Evolutionary conservation across 805 yeast species (phyloP).

Genomic region (Jamesozyma gamospora): DNA sequence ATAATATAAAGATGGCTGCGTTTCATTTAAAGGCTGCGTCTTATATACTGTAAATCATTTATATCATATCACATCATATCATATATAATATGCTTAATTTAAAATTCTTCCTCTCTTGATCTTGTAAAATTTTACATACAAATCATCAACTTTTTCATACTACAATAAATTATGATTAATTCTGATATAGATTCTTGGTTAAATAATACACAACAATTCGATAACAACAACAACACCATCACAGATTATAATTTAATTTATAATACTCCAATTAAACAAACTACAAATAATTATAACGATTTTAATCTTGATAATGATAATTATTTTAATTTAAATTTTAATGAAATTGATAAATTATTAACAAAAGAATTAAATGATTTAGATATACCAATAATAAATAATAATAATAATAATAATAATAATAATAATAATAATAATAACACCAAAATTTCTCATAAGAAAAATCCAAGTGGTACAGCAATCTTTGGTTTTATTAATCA

Average conservation of each 20-base stretch:
- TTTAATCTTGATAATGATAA: slow-evolving; percentile 28
- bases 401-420: neutral
- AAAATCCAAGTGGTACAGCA: slow-evolving; percentile 69
- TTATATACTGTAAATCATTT: too few species aligned
- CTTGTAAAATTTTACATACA: too few species aligned
- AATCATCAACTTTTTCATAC: too few species aligned
- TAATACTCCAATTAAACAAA: neutral
- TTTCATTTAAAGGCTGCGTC: too few species aligned
- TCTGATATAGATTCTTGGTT: slow-evolving; percentile 10
- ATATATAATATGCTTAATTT: too few species aligned
- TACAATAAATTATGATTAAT: slow-evolving; percentile 5
- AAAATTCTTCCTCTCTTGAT: too few species aligned
- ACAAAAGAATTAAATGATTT: slow-evolving; percentile 53
- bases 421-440: slow-evolving; percentile 1
- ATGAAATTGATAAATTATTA: slow-evolving; percentile 45
- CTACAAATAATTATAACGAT: slow-evolving; percentile 23
- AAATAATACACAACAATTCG: slow-evolving; percentile 7
- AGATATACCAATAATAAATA: slow-evolving; percentile 42
- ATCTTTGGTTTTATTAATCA: slow-evolving; percentile 67
- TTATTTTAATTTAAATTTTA: slow-evolving; percentile 36
- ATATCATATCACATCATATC: too few species aligned
- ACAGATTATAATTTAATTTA: neutral
- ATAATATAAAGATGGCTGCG: too few species aligned
- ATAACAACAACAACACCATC: neutral
- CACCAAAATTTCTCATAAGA: slow-evolving; percentile 34